Percentiles rank a stretch among this genome's conserved stretches.
These are phyloP conservation scores for Catharanthus roseus DNA, from an alignment of 257 asterid genomes.

Conservation along the genomic window DNA sequence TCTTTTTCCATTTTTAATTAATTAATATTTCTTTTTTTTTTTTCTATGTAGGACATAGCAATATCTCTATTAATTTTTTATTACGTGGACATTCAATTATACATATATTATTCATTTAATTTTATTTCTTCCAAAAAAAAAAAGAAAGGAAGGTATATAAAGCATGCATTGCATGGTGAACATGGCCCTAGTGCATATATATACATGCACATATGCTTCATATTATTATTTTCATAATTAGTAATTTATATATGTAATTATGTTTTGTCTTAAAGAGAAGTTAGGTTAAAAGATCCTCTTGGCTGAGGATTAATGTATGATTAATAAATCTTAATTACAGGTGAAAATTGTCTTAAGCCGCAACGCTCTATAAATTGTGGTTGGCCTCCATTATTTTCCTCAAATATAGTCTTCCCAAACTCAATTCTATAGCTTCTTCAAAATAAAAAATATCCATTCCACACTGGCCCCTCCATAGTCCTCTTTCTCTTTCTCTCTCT, in stretches of 20 bases:
- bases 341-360: constrained; percentile 17
- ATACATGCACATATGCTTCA: not conserved
- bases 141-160: not conserved
- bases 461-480: not conserved
- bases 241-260: constrained; percentile 1
- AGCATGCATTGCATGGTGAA: constrained; percentile 10
- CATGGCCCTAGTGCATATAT: not conserved
- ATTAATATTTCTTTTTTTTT: too few species aligned
- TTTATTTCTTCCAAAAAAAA: not conserved
- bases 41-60: too few species aligned
- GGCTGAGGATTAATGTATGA: constrained; percentile 26
- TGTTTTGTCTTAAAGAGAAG: constrained; percentile 25
- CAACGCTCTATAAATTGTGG: constrained; percentile 67
- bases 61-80: not conserved
- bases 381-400: constrained; percentile 41
- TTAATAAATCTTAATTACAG: constrained; percentile 26
- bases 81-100: too few species aligned
- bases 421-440: not conserved
- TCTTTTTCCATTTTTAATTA: not conserved
- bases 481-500: too few species aligned
- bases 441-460: not conserved
- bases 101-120: not conserved
- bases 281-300: constrained; percentile 50
- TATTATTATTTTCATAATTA: not conserved
- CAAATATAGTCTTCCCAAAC: constrained; percentile 23